Conservation (phyloP, 345 rosid genomes). For the Hibiscus mutabilis region DNA sequence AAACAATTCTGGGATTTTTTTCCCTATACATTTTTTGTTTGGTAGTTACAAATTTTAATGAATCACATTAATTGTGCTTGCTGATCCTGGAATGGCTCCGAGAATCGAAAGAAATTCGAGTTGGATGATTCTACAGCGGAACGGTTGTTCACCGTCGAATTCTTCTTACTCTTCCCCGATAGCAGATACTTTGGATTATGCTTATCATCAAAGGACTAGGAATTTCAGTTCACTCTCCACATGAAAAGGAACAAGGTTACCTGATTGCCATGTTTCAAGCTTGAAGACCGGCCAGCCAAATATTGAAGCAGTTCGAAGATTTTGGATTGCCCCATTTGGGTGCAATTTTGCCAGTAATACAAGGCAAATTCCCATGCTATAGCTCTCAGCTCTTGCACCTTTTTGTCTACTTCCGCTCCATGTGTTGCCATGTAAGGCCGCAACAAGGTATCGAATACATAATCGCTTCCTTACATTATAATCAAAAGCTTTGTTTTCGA, state of each 20-base stretch:
- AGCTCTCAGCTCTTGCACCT: conserved; percentile 52
- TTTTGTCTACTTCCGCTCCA: conserved; percentile 70
- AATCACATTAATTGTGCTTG: too few relatives aligned
- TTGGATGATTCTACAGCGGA: too few relatives aligned
- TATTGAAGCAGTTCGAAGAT: conserved; percentile 49
- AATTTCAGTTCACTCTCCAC: background rate
- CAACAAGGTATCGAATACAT: conserved; percentile 44
- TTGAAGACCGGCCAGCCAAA: conserved; percentile 48
- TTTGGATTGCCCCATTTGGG: conserved; percentile 41
- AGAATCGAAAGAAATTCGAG: too few relatives aligned
- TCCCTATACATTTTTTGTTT: too few relatives aligned
- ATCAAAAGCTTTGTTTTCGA: background rate
- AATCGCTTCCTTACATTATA: conserved; percentile 51
- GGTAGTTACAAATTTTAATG: too few relatives aligned
- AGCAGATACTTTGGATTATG: background rate
- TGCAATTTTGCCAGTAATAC: conserved; percentile 53
- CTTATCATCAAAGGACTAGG: background rate
- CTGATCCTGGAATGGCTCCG: too few relatives aligned
- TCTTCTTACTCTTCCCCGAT: conserved; percentile 32
- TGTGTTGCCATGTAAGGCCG: conserved; percentile 52
- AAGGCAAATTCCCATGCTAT: conserved; percentile 66
- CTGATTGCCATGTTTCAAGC: conserved; percentile 25
- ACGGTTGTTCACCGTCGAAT: background rate
- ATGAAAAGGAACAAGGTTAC: conserved; percentile 10
- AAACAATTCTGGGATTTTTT: too few relatives aligned